phyloP scores from a whole-genome alignment of 225 moss, liverwort and hornwort genomes.

The Pleurozium schreberi region DNA sequence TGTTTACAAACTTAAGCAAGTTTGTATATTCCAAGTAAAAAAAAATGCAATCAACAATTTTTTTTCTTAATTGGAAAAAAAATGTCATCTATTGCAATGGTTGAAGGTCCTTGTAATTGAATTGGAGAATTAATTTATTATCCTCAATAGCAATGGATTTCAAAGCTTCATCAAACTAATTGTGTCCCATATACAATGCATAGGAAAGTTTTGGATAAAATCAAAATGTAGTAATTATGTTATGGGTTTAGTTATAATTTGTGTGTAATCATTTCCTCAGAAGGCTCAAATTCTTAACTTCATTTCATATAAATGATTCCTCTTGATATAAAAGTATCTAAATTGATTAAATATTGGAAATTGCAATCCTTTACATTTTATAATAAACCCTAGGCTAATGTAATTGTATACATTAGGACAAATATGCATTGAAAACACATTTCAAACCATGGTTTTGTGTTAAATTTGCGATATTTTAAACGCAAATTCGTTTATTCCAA shows the following conservation, averaged over 20 bases:
- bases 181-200: background rate
- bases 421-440: background rate
- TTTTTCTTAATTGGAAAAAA: background rate
- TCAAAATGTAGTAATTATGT: background rate
- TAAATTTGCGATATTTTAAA: background rate
- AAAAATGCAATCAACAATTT: background rate
- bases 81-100: background rate
- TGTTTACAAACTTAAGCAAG: background rate
- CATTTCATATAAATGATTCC: background rate
- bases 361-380: background rate
- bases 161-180: background rate
- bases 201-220: background rate
- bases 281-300: background rate
- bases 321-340: background rate
- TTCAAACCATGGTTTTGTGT: background rate
- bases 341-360: background rate
- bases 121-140: background rate
- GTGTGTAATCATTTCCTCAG: background rate
- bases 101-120: background rate
- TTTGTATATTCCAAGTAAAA: background rate
- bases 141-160: background rate
- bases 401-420: background rate
- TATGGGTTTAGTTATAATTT: background rate
- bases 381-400: background rate
- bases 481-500: accelerated